A percentile compares a stretch with the other conserved stretches of the same genome.
Evolutionary conservation across 2,329 filamentous ascomycete genomes (phyloP).

Genomic region (Rachicladosporium sp.): DNA sequence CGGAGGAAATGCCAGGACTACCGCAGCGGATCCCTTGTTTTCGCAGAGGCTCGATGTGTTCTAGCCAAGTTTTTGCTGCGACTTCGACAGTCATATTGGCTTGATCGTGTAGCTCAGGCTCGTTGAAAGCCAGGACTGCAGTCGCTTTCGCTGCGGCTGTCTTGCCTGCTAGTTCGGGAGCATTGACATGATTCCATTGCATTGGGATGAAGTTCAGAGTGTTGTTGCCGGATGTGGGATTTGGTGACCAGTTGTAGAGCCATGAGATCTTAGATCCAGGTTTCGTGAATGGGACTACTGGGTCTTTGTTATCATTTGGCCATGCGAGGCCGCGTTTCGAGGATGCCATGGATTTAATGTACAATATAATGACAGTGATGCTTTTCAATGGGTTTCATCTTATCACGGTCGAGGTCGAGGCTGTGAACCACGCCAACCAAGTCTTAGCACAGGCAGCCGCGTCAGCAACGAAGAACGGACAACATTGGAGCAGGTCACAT

Average conservation of each 20-base stretch:
- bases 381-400: background rate
- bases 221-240: conserved; percentile 11
- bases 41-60: conserved; percentile 18
- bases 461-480: too few relatives aligned
- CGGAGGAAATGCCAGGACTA: conserved; percentile 19
- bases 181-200: conserved; percentile 22
- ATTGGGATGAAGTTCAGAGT: conserved; percentile 21
- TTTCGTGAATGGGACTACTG: conserved; percentile 19
- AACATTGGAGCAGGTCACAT: too few relatives aligned
- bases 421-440: too few relatives aligned
- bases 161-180: conserved; percentile 16
- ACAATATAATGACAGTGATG: too few relatives aligned
- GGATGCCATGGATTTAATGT: background rate
- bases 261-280: conserved; percentile 22
- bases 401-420: too few relatives aligned
- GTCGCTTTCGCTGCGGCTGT: conserved; percentile 5
- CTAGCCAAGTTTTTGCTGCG: conserved; percentile 18
- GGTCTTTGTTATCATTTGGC: conserved; percentile 20
- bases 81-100: conserved; percentile 17
- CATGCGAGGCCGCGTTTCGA: conserved; percentile 22
- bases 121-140: conserved; percentile 19
- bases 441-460: too few relatives aligned
- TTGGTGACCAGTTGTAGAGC: conserved; percentile 24
- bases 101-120: conserved; percentile 22
- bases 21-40: conserved; percentile 15